phyloP scores from a whole-genome alignment of 257 asterid species.

The Solanum sejunctum region DNA sequence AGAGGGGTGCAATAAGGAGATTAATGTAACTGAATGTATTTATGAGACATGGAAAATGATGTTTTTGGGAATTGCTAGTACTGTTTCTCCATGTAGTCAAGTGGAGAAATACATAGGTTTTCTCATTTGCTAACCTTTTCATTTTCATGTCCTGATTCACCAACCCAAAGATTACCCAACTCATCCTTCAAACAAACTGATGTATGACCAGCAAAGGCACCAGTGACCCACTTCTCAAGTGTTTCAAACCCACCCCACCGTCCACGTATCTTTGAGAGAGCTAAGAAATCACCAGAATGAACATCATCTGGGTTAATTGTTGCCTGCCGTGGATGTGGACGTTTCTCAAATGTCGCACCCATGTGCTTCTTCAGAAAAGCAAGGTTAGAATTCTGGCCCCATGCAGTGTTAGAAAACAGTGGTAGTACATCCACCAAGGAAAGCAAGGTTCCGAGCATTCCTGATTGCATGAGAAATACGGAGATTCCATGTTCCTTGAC shows the following conservation, averaged over 20 bases:
- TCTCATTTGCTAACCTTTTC: slow-evolving; percentile 52
- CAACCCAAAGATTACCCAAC: slow-evolving; percentile 84
- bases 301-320: slow-evolving; percentile 72
- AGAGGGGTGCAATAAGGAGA: background rate
- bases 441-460: slow-evolving; percentile 95
- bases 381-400: slow-evolving; percentile 96
- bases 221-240: slow-evolving; percentile 99
- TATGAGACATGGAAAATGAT: background rate
- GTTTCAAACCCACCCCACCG: slow-evolving; percentile 99
- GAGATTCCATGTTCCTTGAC: slow-evolving; percentile 94
- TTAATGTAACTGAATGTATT: background rate
- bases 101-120: background rate
- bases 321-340: slow-evolving; percentile 56
- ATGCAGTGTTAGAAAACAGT: slow-evolving; percentile 79
- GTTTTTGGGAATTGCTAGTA: too few species aligned
- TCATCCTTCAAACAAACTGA: slow-evolving; percentile 96
- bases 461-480: slow-evolving; percentile 98
- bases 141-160: slow-evolving; percentile 97
- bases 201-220: slow-evolving; percentile 99
- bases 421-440: slow-evolving; percentile 95
- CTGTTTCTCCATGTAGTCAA: background rate
- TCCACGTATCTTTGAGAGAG: slow-evolving; percentile 95
- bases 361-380: slow-evolving; percentile 85
- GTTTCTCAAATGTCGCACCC: slow-evolving; percentile 88
- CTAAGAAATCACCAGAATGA: slow-evolving; percentile 90